A percentile compares a stretch with the other conserved stretches of the same genome.
Evolutionary conservation across 148 eudicot species (phyloP).

Genomic region (Diospyros lotus): DNA sequence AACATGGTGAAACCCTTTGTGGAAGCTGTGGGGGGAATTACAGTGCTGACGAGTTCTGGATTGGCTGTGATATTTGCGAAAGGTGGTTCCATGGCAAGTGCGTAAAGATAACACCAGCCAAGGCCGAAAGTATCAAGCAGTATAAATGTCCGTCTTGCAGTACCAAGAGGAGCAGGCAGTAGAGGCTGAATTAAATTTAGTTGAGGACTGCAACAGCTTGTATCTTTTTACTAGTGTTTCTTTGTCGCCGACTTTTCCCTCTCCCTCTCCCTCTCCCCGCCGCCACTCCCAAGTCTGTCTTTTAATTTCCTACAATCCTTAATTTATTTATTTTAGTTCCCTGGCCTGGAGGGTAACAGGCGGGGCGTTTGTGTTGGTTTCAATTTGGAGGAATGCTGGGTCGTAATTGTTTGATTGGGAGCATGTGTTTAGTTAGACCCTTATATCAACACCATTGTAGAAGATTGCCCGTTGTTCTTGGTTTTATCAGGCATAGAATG

Average conservation of each 20-base stretch:
- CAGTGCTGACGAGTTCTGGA: slow-evolving; percentile 42
- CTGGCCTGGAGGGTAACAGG: too few species aligned
- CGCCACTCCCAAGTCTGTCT: not conserved
- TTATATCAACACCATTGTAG: not conserved
- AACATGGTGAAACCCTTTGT: slow-evolving; percentile 36
- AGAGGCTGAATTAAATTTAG: not conserved
- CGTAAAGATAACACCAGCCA: slow-evolving; percentile 42
- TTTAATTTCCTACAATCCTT: too few species aligned
- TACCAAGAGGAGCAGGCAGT: slow-evolving; percentile 25
- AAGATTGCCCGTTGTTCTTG: not conserved
- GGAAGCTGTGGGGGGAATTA: slow-evolving; percentile 44
- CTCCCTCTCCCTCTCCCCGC: not conserved
- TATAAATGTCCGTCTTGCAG: slow-evolving; percentile 44
- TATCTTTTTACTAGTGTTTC: not conserved
- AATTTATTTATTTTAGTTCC: too few species aligned
- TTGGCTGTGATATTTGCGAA: slow-evolving; percentile 45
- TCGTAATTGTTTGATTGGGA: not conserved
- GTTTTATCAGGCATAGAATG: too few species aligned
- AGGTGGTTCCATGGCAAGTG: slow-evolving; percentile 49
- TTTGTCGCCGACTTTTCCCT: not conserved
- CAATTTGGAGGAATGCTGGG: not conserved
- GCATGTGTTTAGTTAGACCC: not conserved
- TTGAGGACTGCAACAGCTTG: not conserved
- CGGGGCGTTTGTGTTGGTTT: not conserved
- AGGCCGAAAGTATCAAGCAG: slow-evolving; percentile 38